phyloP scores from a whole-genome alignment of 1,284 basidiomycete species.

The Wolfiporia cocos region DNA sequence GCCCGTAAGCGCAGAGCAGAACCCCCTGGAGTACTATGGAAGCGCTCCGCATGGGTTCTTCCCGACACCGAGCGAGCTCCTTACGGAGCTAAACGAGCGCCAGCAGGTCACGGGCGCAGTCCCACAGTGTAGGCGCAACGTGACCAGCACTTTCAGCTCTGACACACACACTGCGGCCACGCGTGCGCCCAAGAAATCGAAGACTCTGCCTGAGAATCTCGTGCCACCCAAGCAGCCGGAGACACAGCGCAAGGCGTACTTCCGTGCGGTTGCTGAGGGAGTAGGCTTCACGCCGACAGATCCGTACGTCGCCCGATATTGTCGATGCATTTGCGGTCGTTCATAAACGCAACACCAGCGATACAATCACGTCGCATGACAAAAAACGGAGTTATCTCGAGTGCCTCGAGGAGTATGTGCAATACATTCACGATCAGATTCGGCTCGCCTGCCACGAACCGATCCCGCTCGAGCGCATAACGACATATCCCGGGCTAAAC shows the following conservation, averaged over 20 bases:
- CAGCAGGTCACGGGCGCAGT: constrained; percentile 6
- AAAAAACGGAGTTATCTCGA: constrained; percentile 70
- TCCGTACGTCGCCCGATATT: constrained; percentile 39
- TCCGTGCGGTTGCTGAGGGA: constrained; percentile 43
- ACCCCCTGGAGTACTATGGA: constrained; percentile 23
- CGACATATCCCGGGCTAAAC: constrained; percentile 47
- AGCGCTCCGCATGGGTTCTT: constrained; percentile 38
- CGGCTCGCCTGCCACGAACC: constrained; percentile 43
- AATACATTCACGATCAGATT: constrained; percentile 57
- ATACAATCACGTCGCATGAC: constrained; percentile 67
- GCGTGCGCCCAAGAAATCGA: constrained; percentile 1
- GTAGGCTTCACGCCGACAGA: constrained; percentile 53
- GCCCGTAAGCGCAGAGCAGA: constrained; percentile 7
- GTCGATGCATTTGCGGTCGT: neutral
- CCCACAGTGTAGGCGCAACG: constrained; percentile 1
- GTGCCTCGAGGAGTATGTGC: constrained; percentile 63
- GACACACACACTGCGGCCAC: neutral
- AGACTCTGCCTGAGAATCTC: neutral
- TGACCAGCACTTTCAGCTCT: constrained; percentile 1
- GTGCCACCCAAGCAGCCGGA: constrained; percentile 18
- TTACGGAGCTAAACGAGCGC: constrained; percentile 35
- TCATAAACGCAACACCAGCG: constrained; percentile 33
- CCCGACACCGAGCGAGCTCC: constrained; percentile 61
- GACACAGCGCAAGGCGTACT: constrained; percentile 46
- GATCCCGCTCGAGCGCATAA: constrained; percentile 45